Evolutionary conservation across 768 basidiomycete genomes (phyloP).

Genomic region (Hygrocybe coccinea): DNA sequence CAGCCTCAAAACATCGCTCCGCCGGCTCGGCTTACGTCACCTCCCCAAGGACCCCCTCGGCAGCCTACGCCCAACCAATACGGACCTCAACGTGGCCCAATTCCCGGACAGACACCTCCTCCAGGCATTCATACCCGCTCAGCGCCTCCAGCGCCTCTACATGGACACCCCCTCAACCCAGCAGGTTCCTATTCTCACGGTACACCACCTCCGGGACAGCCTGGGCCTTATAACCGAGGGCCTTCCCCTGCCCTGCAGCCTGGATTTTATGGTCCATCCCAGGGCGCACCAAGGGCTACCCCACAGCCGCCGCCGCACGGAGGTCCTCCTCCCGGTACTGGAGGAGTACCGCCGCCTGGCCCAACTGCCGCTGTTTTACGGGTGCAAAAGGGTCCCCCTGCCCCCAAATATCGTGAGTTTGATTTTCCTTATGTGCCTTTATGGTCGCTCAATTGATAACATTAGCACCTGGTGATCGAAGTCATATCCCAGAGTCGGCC

Average conservation of each 20-base stretch:
- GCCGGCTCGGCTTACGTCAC: constrained; percentile 47
- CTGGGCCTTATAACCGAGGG: constrained; percentile 13
- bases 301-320: constrained; percentile 21
- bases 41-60: constrained; percentile 36
- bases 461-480: constrained; percentile 82
- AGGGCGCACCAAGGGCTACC: constrained; percentile 23
- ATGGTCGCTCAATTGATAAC: constrained; percentile 8
- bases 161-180: constrained; percentile 33
- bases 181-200: constrained; percentile 34
- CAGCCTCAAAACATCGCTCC: constrained; percentile 18
- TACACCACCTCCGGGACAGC: constrained; percentile 15
- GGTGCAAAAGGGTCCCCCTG: constrained; percentile 29
- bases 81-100: constrained; percentile 36
- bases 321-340: constrained; percentile 28
- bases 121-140: constrained; percentile 42
- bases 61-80: constrained; percentile 49
- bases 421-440: neutral
- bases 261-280: constrained; percentile 44
- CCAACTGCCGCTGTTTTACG: constrained; percentile 21
- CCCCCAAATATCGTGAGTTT: constrained; percentile 45
- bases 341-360: constrained; percentile 29
- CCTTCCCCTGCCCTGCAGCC: constrained; percentile 24
- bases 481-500: constrained; percentile 77
- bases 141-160: constrained; percentile 38
- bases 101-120: constrained; percentile 42